phyloP scores from a whole-genome alignment of 306 rosid species.

The Glycine soja region DNA sequence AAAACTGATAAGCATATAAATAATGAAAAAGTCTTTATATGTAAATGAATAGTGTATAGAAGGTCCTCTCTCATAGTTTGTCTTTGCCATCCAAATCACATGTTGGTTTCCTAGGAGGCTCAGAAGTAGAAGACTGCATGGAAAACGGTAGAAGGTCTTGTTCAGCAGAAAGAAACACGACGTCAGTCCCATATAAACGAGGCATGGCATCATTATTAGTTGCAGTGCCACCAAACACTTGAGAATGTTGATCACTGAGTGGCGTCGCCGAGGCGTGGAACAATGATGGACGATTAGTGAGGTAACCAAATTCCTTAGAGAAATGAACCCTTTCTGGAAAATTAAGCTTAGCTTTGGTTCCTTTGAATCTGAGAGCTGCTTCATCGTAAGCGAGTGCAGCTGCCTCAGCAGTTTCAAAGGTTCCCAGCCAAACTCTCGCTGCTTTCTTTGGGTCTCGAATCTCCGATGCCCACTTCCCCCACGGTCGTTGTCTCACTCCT shows the following conservation, averaged over 20 bases:
- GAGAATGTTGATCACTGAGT: no score
- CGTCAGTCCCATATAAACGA: no score
- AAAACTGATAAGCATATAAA: not conserved
- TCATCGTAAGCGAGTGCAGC: slow-evolving; percentile 79
- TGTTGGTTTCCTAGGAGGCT: slow-evolving; percentile 33
- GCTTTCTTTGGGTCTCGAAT: slow-evolving; percentile 74
- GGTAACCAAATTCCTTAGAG: slow-evolving; percentile 24
- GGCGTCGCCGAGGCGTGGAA: no score
- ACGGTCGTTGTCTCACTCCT: no score
- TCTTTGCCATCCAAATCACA: not conserved
- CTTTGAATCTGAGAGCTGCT: slow-evolving; percentile 81
- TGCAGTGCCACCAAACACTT: not conserved
- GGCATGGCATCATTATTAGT: not conserved
- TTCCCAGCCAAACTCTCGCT: slow-evolving; percentile 81
- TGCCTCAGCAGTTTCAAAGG: slow-evolving; percentile 72
- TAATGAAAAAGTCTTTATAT: no score
- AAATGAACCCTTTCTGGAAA: slow-evolving; percentile 73
- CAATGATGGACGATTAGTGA: slow-evolving; percentile 39
- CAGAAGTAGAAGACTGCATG: slow-evolving; percentile 49
- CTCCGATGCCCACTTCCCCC: slow-evolving; percentile 65
- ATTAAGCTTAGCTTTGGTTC: slow-evolving; percentile 84
- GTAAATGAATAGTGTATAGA: no score
- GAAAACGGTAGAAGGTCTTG: slow-evolving; percentile 37
- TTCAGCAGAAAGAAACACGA: slow-evolving; percentile 22
- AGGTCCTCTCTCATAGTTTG: not conserved